Percentiles rank a stretch among this genome's conserved stretches.
Conservation (phyloP, 371 early-diverging fungal genomes). For the Lichtheimia corymbifera region DNA sequence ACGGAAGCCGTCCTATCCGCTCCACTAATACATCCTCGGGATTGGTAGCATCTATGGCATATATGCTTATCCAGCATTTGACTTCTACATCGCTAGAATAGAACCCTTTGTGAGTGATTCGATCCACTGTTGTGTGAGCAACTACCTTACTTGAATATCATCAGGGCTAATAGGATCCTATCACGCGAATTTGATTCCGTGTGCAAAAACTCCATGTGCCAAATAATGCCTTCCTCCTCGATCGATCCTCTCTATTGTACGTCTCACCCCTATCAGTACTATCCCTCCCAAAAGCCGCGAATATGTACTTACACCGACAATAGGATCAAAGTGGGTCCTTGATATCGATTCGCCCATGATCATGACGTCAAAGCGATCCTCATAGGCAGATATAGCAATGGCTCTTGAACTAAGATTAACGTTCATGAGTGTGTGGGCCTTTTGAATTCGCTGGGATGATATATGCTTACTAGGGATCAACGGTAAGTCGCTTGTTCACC, state of each 20-base stretch:
- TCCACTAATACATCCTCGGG: slow-evolving; percentile 26
- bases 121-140: background rate
- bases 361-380: slow-evolving; percentile 43
- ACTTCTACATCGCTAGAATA: slow-evolving; percentile 34
- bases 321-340: slow-evolving; percentile 33
- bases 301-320: slow-evolving; percentile 33
- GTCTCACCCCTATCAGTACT: too few relatives aligned
- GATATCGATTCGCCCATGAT: slow-evolving; percentile 30
- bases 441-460: background rate
- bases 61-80: slow-evolving; percentile 32
- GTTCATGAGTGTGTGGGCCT: background rate
- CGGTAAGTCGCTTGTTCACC: slow-evolving; percentile 32
- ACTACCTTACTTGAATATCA: slow-evolving; percentile 35
- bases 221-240: slow-evolving; percentile 44
- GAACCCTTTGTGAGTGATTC: background rate
- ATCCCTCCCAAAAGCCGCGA: too few relatives aligned
- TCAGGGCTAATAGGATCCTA: slow-evolving; percentile 31
- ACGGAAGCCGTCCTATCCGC: slow-evolving; percentile 33
- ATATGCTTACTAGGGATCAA: slow-evolving; percentile 41
- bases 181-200: slow-evolving; percentile 22
- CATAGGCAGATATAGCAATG: slow-evolving; percentile 39
- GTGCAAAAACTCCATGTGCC: slow-evolving; percentile 51
- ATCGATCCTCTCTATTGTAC: slow-evolving; percentile 27
- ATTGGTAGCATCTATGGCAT: slow-evolving; percentile 34
- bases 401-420: slow-evolving; percentile 31